Evolutionary conservation across 495 filamentous ascomycete species (phyloP), one percentile per base, ranked within the genome.

Genomic region (Cenococcum geophilum): DNA sequence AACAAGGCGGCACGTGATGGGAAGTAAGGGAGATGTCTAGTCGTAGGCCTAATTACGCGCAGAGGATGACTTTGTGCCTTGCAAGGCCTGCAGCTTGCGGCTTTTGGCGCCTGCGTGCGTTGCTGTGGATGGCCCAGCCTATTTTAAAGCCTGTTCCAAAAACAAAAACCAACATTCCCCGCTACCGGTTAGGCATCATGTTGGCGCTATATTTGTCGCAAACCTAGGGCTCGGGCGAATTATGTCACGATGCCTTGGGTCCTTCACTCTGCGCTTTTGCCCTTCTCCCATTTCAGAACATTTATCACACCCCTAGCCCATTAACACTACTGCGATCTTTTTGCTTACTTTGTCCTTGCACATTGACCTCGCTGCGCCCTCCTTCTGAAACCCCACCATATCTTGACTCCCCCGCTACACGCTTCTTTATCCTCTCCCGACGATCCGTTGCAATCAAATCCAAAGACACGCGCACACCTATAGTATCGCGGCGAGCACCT

Each of bases 381-480:
- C 40, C 40, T 45, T 45, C 40, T 45, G 11, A 45, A 45, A 45
- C 40, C 40, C 40, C 40, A 45, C 40, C 40, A 45, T 45, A 45
- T 45, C 40, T 45, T 45, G 40, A 45, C 40, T 18, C 40, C 40
- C 18, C 40, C 40, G 40, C 40, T 10, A 45, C 40, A 45, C 40
- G 40, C 40, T 45, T 45, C 40, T 16, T 45, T 45, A 18, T 32
- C 40, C 40, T 45, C 40, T 18, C 1, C 40, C 40, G 40, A 45
- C 40, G 40, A 45, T 45, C 18, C 12, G 12, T 18, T 14, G 14
- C 12, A 45, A 45, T 45, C 40, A 45, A 10, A 45, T 45, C 40
- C 2, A 10, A 45, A 45, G 40, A 45, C 40, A 45, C 40, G 40
- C 40, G 40, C 40, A 1, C 40, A 45, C 40, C 12, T 45, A 45